A percentile compares a stretch with the other conserved stretches of the same genome.
phyloP scores from a whole-genome alignment of 2,329 filamentous ascomycete species.

The Paecilomyces variotii region DNA sequence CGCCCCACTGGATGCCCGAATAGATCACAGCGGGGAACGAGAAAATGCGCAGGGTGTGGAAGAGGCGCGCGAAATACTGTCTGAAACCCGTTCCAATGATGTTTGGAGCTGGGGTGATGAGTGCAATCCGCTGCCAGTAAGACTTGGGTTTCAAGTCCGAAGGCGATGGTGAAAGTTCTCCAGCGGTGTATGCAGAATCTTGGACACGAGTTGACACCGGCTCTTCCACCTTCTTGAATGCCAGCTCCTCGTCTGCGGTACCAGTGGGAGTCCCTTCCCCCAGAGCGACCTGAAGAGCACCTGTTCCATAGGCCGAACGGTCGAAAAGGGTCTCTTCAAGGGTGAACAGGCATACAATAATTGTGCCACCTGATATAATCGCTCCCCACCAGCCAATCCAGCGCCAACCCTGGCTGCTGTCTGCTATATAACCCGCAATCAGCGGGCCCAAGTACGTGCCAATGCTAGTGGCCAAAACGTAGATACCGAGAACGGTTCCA shows the following conservation, averaged over 20 bases:
- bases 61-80: slow-evolving; percentile 47
- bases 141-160: slow-evolving; percentile 32
- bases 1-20: slow-evolving; percentile 52
- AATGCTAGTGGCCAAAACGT: slow-evolving; percentile 48
- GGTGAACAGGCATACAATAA: slow-evolving; percentile 44
- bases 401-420: slow-evolving; percentile 42
- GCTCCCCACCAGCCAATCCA: slow-evolving; percentile 48
- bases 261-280: neutral
- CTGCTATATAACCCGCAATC: slow-evolving; percentile 45
- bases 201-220: neutral
- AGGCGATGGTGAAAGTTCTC: slow-evolving; percentile 4
- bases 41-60: slow-evolving; percentile 50
- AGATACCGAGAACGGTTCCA: slow-evolving; percentile 47
- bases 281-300: slow-evolving; percentile 4
- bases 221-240: slow-evolving; percentile 1
- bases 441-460: slow-evolving; percentile 51
- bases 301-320: slow-evolving; percentile 5
- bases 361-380: slow-evolving; percentile 41
- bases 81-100: slow-evolving; percentile 45
- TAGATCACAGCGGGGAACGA: slow-evolving; percentile 51
- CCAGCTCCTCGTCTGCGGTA: slow-evolving; percentile 5
- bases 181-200: neutral
- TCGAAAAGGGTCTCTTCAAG: slow-evolving; percentile 43
- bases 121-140: slow-evolving; percentile 48
- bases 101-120: slow-evolving; percentile 50